Base-by-base conservation (phyloP, 371 early-diverging fungal genomes). In the Haplosporangium sp. region DNA sequence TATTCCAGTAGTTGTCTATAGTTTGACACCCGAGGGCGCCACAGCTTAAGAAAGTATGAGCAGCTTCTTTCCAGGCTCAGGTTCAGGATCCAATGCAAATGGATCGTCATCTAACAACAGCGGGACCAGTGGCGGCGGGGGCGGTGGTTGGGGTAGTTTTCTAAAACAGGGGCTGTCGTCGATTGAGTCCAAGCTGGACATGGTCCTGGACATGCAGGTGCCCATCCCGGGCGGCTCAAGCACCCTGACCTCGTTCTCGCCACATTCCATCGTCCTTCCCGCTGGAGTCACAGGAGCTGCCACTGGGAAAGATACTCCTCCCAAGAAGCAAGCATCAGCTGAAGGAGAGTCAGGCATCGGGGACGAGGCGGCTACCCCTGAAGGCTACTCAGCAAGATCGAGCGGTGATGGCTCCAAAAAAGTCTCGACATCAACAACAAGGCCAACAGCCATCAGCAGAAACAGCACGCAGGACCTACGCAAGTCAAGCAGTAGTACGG, bases 171-270 rank as follows among this genome's bases (percentile, higher is more conserved):
- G 94, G 18, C 88, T 93, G 40, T 89, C 91, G 10, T 87, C 88
- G 60, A 92, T 94, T 37, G 95, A 94, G 80, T 91, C 89, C 12
- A 87, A 91, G 43, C 87, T 95, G 65, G 94, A 94, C 83, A 90
- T 90, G 40, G 89, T 93, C 55, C 86, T 94, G 8, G 94, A 94
- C 54, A 83, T 88, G 37, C 85, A 85, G 46, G 75, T 76, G 20
- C 76, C 70, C 7, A 76, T 70, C 42, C 69, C 68, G 13, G 70
- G 76, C 0, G 76, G 76, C 21, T 29, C 65, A 1, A 70, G 69
- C 10, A 67, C 63, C 41, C 41, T 75, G 29, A 69, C 75, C 7
- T 69, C 75, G 13, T 69, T 62, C 40, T 75, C 75, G 21, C 75
- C 75, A 2, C 65, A 75, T 40, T 64, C 70, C 16, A 56, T 50